A percentile compares a stretch with the other conserved stretches of the same genome.
Evolutionary conservation across 2,329 filamentous ascomycete species (phyloP).

Genomic region (Talaromyces sp.): DNA sequence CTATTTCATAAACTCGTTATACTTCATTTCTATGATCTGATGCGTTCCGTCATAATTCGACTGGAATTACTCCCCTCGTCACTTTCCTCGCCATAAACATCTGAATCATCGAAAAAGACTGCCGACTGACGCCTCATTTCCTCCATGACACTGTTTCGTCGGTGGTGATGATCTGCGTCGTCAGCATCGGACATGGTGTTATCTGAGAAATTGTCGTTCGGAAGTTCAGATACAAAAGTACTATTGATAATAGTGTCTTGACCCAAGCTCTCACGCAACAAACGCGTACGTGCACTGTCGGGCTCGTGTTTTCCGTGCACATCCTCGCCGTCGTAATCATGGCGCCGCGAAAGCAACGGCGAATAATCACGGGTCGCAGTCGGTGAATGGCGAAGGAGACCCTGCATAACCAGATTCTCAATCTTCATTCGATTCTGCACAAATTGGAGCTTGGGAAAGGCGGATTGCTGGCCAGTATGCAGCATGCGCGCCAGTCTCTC

Average conservation of each 20-base stretch:
- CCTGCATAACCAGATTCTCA: conserved; percentile 61
- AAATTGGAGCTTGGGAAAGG: conserved; percentile 89
- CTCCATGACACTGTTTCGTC: conserved; percentile 32
- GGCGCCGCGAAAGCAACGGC: conserved; percentile 24
- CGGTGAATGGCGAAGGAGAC: conserved; percentile 35
- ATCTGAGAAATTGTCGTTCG: background rate
- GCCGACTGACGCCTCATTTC: conserved; percentile 42
- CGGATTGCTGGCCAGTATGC: conserved; percentile 78
- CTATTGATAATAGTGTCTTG: background rate
- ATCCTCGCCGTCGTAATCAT: conserved; percentile 6
- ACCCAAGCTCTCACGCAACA: background rate
- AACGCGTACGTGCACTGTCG: background rate
- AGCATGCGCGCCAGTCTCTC: conserved; percentile 79
- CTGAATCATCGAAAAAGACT: conserved; percentile 41
- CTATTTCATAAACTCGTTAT: background rate
- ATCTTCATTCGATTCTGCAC: conserved; percentile 80
- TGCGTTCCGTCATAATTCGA: too few relatives aligned
- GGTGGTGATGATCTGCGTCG: background rate
- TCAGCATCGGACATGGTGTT: background rate
- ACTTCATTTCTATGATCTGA: background rate
- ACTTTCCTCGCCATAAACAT: conserved; percentile 25
- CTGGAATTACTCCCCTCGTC: conserved; percentile 4
- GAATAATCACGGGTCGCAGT: conserved; percentile 20
- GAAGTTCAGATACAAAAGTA: background rate
- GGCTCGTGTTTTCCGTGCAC: background rate